Evolutionary conservation across 78 protist genomes (phyloP), one percentile per base, ranked within the genome.

Genomic region (Acrasis kona): DNA sequence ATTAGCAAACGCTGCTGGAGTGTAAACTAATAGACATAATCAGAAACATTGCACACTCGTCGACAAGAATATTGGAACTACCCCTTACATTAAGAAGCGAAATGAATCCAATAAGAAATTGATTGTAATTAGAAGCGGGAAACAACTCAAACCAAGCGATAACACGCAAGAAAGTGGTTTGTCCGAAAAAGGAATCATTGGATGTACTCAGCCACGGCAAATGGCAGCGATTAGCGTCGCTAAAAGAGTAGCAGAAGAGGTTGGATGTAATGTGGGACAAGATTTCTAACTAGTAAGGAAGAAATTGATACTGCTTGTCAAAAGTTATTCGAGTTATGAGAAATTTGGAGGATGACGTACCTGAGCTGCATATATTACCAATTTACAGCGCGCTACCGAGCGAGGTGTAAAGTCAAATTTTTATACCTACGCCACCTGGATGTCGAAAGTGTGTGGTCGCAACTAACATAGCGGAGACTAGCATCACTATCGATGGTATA

Each of bases 401-500:
- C 40, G 31, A 67, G n/a, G 77, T 65, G 65, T 99, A 98, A 77
- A 87, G 90, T 70, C 74, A 79, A 30, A 89, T 97, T 34, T 92
- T 93, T 40, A 87, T 89, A 3, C 61, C 42, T 6, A 76, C 88
- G 5, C 86, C 82, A 64, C 78, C 70, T 0, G 76, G 83, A 4
- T 85, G 93, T 19, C 76, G 98, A 8, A 96, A 97, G 74, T 71
- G 95, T 35, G 84, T 98, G 30, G 88, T 97, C 10, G 77, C 98
- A 4, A 98, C 99, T 28, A 97, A 97, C 87, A 95, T 98, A 31
- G 99, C 99, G 0, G 99, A 98, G 76, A 98, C 99, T 8, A 96
- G 99, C 1, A 80, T 98, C 58, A 98, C 99, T 27, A 97, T 98
- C 68, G 99, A 97, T 28, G 99, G 99, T 31, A 86, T 98, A 34